A percentile compares a stretch with the other conserved stretches of the same genome.
These are phyloP conservation scores for Cicer yamashitae DNA, from an alignment of 306 rosid genomes.

Conservation along the genomic window DNA sequence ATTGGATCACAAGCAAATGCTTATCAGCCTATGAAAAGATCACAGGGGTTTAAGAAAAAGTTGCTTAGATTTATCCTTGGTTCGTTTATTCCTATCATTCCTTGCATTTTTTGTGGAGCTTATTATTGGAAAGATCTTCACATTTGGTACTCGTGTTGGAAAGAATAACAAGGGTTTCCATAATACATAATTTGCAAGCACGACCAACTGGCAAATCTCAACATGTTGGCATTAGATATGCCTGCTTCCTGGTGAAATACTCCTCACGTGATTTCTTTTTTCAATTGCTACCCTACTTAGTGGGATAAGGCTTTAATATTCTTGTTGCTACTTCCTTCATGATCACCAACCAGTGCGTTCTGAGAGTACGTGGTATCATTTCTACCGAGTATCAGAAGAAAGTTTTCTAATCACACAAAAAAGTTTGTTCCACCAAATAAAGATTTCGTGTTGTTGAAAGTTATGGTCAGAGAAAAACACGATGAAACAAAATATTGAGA, in stretches of 20 bases:
- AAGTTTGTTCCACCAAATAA: not conserved
- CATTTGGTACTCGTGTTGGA: constrained; percentile 10
- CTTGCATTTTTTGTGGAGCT: not conserved
- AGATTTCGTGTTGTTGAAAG: not conserved
- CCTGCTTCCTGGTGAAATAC: too few relatives aligned
- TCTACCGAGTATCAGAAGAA: too few relatives aligned
- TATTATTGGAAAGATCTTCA: constrained; percentile 15
- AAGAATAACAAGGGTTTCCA: not conserved
- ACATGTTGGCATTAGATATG: not conserved
- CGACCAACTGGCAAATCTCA: not conserved
- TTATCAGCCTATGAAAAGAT: not conserved
- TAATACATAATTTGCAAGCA: not conserved
- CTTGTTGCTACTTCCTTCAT: too few relatives aligned
- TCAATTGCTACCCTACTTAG: too few relatives aligned
- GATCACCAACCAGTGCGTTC: too few relatives aligned
- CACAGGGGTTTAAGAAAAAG: not conserved
- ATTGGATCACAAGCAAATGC: constrained; percentile 20
- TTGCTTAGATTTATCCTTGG: not conserved
- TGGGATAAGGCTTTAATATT: too few relatives aligned
- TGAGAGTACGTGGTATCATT: too few relatives aligned
- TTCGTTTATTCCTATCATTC: constrained; percentile 8
- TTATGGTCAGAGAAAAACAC: not conserved
- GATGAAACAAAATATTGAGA: constrained; percentile 1
- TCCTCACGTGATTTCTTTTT: too few relatives aligned
- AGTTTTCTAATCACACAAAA: too few relatives aligned